Evolutionary conservation across 2,329 filamentous ascomycete genomes (phyloP).

Genomic region (Leptographium radiaticola): DNA sequence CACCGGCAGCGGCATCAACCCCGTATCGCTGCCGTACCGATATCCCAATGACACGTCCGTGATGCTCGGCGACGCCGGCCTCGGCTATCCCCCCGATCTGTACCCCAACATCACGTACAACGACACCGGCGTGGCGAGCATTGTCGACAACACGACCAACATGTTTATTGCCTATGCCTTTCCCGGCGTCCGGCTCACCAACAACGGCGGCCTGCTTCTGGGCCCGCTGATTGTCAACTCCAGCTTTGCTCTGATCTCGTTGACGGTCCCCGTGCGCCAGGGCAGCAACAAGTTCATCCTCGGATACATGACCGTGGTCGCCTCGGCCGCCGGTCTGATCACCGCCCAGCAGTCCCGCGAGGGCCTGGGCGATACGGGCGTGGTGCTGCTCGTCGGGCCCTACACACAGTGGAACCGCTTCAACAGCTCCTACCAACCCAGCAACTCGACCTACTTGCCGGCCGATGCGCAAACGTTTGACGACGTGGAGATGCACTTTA

Average conservation of each 20-base stretch:
- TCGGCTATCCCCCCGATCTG: conserved; percentile 58
- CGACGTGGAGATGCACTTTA: conserved; percentile 38
- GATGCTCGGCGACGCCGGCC: conserved; percentile 44
- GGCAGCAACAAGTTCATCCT: conserved; percentile 52
- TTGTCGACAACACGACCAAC: conserved; percentile 25
- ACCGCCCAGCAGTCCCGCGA: conserved; percentile 49
- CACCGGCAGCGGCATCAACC: conserved; percentile 35
- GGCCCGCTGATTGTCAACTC: conserved; percentile 64
- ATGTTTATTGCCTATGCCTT: conserved; percentile 35
- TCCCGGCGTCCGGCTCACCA: conserved; percentile 34
- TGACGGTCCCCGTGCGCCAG: conserved; percentile 68
- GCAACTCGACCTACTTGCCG: conserved; percentile 31
- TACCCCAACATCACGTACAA: conserved; percentile 70
- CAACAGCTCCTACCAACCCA: conserved; percentile 27
- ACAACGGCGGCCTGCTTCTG: conserved; percentile 50
- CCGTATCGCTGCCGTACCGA: conserved; percentile 49
- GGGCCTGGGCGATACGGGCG: conserved; percentile 57
- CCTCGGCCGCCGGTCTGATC: conserved; percentile 52
- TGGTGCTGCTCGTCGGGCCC: conserved; percentile 60
- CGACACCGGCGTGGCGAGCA: conserved; percentile 27
- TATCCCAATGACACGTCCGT: conserved; percentile 43
- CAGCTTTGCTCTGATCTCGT: conserved; percentile 62
- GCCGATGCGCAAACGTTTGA: conserved; percentile 24
- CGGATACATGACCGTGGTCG: conserved; percentile 74
- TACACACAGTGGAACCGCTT: conserved; percentile 53